Evolutionary conservation across 495 filamentous ascomycete species (phyloP).

Genomic region (Poronia punctata): DNA sequence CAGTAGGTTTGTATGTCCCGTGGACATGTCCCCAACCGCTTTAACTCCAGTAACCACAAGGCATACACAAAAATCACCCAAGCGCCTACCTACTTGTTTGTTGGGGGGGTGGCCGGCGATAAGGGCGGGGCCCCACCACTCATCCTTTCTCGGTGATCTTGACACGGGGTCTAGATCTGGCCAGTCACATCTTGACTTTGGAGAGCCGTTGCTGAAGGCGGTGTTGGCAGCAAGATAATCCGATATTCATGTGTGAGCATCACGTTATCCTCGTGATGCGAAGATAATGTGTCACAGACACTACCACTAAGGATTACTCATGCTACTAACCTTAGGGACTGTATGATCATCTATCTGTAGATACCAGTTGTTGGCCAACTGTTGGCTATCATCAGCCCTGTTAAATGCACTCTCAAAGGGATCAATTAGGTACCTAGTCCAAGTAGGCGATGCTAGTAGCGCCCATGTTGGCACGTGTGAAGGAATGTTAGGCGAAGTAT

Average conservation of each 20-base stretch:
- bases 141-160: background rate
- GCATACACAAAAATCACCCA: background rate
- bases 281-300: background rate
- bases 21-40: too few species aligned
- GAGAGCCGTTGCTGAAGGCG: conserved; percentile 1
- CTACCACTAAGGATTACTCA: background rate
- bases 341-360: too few species aligned
- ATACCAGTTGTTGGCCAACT: too few species aligned
- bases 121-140: background rate
- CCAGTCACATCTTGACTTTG: too few species aligned
- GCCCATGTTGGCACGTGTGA: too few species aligned
- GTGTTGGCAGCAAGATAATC: conserved; percentile 4
- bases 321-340: too few species aligned
- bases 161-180: conserved; percentile 2
- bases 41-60: background rate
- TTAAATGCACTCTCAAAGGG: too few species aligned
- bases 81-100: background rate
- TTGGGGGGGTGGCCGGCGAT: background rate
- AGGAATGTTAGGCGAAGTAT: too few species aligned
- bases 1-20: background rate
- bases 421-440: too few species aligned
- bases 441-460: too few species aligned
- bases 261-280: background rate
- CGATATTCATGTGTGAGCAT: too few species aligned
- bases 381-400: too few species aligned